Base-by-base conservation (phyloP, 768 basidiomycete genomes). In the Tylopilus sp. region DNA sequence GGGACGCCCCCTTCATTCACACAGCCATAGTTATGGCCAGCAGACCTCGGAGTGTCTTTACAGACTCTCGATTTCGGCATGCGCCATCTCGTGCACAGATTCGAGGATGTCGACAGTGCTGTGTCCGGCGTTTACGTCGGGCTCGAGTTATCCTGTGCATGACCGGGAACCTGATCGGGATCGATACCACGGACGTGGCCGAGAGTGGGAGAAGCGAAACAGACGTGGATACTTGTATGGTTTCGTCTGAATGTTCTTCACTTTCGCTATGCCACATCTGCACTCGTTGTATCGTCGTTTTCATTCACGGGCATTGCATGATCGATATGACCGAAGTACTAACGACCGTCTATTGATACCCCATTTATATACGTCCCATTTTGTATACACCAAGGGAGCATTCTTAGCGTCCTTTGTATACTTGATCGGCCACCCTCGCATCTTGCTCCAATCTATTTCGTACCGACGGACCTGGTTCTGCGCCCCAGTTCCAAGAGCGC, bases 71-170 rank as follows among this genome's bases (percentile, higher is more conserved):
- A 65, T 69, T 16, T 48, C 67, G 2, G 67, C 69, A 2, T 69
- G 71, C 49, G 67, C 67, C 10, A 57, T 69, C 22, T 69, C 67
- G 10, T 69, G 67, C 12, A 69, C 68, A 6, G 68, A 69, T 56
- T 59, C 67, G 19, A 58, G 61, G 59, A 69, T 71, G n/a, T 71
- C 69, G 49, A 69, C 68, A 3, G 69, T 68, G 5, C 50, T 69
- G 44, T 63, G 68, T 6, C 68, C 68, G 26, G 68, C 68, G 29
- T 69, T 69, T 61, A 64, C 69, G 48, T 63, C 63, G 47, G 55
- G n/a, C 7, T 52, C 59, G 45, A 59, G 33, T 14, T 64, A 44
- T 16, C n/a, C 42, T 21, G 45, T 14, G 46, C 60, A 58, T 49
- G 64, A 62, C 16, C 56, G 63, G 16, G 63, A 63, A 6, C 55